Percentiles rank a stretch among this genome's conserved stretches.
Conservation (phyloP, 495 filamentous ascomycete genomes). For the Hypomontagnella monticulosa region DNA sequence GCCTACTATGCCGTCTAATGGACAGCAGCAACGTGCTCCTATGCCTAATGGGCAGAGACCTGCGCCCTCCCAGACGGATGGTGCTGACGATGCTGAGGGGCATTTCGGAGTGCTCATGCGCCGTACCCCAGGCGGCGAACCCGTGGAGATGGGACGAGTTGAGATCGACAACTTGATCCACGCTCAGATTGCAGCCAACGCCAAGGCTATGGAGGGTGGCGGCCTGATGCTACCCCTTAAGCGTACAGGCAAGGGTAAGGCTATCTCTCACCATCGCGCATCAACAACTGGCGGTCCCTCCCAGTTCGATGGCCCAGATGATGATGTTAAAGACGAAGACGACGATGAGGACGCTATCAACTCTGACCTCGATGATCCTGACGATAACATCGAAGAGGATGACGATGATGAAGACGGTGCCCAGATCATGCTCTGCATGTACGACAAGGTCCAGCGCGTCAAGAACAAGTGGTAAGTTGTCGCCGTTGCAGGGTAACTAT, state of each 20-base stretch:
- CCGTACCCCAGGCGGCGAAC: conserved; percentile 47
- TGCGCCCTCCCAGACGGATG: conserved; percentile 74
- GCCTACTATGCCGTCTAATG: conserved; percentile 48
- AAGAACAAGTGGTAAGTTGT: conserved; percentile 94
- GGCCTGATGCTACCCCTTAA: conserved; percentile 80
- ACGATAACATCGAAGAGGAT: conserved; percentile 80
- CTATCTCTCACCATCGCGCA: conserved; percentile 27
- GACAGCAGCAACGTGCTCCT: conserved; percentile 51
- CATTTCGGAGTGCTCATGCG: conserved; percentile 65
- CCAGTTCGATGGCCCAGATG: conserved; percentile 77
- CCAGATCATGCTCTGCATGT: conserved; percentile 97
- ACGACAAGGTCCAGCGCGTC: conserved; percentile 98
- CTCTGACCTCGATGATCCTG: conserved; percentile 95
- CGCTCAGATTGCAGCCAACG: conserved; percentile 72
- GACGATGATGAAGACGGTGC: conserved; percentile 83
- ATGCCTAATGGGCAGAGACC: conserved; percentile 52
- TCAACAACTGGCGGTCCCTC: conserved; percentile 39
- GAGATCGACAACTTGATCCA: conserved; percentile 70
- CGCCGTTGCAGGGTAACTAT: neutral
- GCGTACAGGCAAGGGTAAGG: conserved; percentile 50
- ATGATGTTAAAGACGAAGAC: conserved; percentile 69
- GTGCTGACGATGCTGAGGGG: conserved; percentile 67
- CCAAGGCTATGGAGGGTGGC: conserved; percentile 77
- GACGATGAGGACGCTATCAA: conserved; percentile 97
- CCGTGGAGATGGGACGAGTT: conserved; percentile 59